Evolutionary conservation across 257 asterid genomes (phyloP).

Genomic region (Penstemon barbatus): DNA sequence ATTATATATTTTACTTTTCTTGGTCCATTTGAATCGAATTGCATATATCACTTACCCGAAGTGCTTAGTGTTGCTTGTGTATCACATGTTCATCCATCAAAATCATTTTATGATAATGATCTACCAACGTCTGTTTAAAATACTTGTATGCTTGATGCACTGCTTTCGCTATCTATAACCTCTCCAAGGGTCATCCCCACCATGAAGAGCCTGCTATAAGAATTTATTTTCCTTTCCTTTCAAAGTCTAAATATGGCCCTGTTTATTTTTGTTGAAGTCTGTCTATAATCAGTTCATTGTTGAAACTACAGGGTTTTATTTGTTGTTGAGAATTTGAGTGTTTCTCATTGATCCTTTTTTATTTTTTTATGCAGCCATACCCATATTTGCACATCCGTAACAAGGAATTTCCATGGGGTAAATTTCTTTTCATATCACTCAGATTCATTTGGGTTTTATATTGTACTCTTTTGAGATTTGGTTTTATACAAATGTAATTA

Average conservation of each 20-base stretch:
- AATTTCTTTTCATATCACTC: slow-evolving; percentile 19
- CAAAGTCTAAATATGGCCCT: no score
- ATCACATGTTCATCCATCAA: no score
- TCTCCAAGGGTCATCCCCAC: slow-evolving; percentile 60
- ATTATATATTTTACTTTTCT: no score
- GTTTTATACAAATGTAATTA: no score
- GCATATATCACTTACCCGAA: no score
- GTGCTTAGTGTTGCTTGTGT: no score
- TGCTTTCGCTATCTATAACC: slow-evolving; percentile 33
- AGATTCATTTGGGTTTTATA: not conserved
- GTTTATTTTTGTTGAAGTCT: not conserved
- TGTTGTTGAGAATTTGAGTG: not conserved
- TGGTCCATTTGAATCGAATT: no score
- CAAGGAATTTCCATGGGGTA: slow-evolving; percentile 94
- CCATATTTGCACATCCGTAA: slow-evolving; percentile 73
- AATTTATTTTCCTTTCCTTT: not conserved
- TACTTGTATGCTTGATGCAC: slow-evolving; percentile 26
- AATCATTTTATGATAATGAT: no score
- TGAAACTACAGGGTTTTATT: not conserved
- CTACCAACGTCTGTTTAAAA: no score
- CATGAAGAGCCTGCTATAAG: slow-evolving; percentile 54
- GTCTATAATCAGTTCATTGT: no score
- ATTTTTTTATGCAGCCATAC: slow-evolving; percentile 52
- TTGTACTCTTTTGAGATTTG: not conserved
- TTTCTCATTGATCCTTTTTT: not conserved